phyloP scores from a whole-genome alignment of 805 yeast species.

The Jamesozyma lodderae region DNA sequence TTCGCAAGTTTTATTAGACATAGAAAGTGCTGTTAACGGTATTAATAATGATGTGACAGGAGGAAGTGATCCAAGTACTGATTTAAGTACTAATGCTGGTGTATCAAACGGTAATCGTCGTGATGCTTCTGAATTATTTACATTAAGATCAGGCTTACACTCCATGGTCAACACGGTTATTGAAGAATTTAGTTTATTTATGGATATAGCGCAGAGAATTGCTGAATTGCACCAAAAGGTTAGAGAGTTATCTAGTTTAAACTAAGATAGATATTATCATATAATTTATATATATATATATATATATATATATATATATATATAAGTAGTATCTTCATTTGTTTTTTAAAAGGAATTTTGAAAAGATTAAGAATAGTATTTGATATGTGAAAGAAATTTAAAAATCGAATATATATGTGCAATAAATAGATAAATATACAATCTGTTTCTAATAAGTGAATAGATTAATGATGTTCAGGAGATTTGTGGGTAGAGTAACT shows the following conservation, averaged over 20 bases:
- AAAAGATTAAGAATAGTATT: conserved; percentile 4
- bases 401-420: conserved; percentile 2
- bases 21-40: conserved; percentile 56
- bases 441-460: too few relatives aligned
- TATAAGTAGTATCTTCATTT: not conserved
- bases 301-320: not conserved
- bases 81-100: not conserved
- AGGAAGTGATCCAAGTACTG: not conserved
- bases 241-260: conserved; percentile 16
- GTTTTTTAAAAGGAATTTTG: too few relatives aligned
- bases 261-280: not conserved
- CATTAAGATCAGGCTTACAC: conserved; percentile 32
- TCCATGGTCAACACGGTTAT: conserved; percentile 52
- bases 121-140: conserved; percentile 14
- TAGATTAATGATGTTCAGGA: not conserved
- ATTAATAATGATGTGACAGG: conserved; percentile 40
- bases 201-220: conserved; percentile 65
- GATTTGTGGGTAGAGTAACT: conserved; percentile 16
- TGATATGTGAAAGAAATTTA: conserved; percentile 5
- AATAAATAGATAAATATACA: too few relatives aligned
- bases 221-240: conserved; percentile 60
- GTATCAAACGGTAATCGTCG: not conserved
- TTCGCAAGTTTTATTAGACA: conserved; percentile 38
- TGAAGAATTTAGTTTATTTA: conserved; percentile 59
- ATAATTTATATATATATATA: not conserved